Conservation (phyloP, 306 rosid genomes). For the Malus orientalis region DNA sequence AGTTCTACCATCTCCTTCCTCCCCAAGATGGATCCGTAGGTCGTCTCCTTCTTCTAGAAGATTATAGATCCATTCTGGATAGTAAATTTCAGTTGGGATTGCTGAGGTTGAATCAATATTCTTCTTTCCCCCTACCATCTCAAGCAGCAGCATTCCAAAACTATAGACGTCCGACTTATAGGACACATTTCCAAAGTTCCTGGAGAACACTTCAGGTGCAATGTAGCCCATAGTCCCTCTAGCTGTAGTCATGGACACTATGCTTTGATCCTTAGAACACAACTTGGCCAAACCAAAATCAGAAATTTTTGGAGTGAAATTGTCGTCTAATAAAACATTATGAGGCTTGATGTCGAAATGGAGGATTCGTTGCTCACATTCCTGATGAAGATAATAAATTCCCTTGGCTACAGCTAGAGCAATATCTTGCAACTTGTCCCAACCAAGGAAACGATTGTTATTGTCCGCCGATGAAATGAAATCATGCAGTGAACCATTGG, state of each 20-base stretch:
- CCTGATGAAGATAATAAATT: conserved; percentile 30
- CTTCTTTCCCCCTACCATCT: conserved; percentile 21
- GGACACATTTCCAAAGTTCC: conserved; percentile 24
- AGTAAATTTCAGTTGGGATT: not conserved
- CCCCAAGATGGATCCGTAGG: not conserved
- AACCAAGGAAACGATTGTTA: conserved; percentile 7
- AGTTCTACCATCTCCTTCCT: not conserved
- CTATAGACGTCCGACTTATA: conserved; percentile 18
- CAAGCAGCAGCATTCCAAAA: conserved; percentile 30
- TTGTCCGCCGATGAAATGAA: conserved; percentile 12
- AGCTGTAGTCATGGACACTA: conserved; percentile 22
- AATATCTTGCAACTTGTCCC: conserved; percentile 24
- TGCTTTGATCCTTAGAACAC: conserved; percentile 28
- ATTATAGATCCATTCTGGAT: not conserved
- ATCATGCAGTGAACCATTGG: conserved; percentile 29
- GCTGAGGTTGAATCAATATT: not conserved
- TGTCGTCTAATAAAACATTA: conserved; percentile 24
- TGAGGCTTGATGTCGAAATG: conserved; percentile 35
- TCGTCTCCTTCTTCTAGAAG: not conserved
- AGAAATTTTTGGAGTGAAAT: conserved; percentile 20
- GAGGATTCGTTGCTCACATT: conserved; percentile 21
- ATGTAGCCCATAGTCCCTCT: conserved; percentile 36
- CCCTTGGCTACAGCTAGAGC: conserved; percentile 32
- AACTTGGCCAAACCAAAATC: conserved; percentile 37
- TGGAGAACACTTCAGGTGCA: conserved; percentile 25